phyloP scores from a whole-genome alignment of 306 rosid species.

The Sechiopsis laciniata region DNA sequence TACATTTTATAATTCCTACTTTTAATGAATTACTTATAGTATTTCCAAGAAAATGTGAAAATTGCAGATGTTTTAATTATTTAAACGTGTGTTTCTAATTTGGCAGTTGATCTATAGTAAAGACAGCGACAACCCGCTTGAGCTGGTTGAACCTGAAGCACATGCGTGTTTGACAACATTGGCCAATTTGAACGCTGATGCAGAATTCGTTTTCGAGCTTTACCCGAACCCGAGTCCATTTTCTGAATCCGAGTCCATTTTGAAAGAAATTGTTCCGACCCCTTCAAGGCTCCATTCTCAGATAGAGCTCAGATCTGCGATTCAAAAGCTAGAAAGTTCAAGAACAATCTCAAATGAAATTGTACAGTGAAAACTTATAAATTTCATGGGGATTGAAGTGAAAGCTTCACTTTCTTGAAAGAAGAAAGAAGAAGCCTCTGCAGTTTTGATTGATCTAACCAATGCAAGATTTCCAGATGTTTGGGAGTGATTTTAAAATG shows the following conservation, averaged over 20 bases:
- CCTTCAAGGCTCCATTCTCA: constrained; percentile 49
- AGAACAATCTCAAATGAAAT: constrained; percentile 12
- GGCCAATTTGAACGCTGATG: constrained; percentile 53
- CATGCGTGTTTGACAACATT: constrained; percentile 37
- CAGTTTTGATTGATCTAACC: too few species aligned
- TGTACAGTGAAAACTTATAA: not conserved
- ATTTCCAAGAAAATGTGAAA: too few species aligned
- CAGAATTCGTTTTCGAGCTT: constrained; percentile 67
- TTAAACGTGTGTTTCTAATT: not conserved
- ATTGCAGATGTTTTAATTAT: not conserved
- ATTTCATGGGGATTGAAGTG: constrained; percentile 2
- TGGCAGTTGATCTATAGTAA: constrained; percentile 68
- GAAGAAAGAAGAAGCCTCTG: too few species aligned
- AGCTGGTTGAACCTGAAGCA: constrained; percentile 48
- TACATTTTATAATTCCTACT: too few species aligned
- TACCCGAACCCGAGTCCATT: constrained; percentile 36
- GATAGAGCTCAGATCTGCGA: constrained; percentile 36
- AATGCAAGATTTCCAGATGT: too few species aligned
- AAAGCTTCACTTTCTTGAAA: not conserved
- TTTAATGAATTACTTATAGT: too few species aligned
- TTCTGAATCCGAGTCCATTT: constrained; percentile 42
- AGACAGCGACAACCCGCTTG: constrained; percentile 41
- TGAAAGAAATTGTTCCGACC: constrained; percentile 53
- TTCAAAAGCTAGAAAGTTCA: constrained; percentile 45
- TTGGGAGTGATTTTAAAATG: too few species aligned